Evolutionary conservation across 805 yeast genomes (phyloP).

Genomic region (Metschnikowia borealis): DNA sequence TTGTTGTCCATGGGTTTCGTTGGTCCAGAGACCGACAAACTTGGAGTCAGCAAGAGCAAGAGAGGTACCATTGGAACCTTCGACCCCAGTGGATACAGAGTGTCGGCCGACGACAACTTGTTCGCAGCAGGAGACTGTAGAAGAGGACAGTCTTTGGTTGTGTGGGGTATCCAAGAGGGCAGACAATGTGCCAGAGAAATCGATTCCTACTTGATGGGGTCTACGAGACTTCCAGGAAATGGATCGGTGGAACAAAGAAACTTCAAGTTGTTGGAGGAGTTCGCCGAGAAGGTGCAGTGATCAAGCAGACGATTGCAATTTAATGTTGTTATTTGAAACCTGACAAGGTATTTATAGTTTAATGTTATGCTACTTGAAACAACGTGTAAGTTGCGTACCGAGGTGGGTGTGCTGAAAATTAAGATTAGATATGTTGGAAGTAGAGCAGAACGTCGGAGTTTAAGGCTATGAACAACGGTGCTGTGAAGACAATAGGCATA

Average conservation of each 20-base stretch:
- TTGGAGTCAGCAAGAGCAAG: conserved; percentile 63
- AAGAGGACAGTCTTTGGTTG: conserved; percentile 96
- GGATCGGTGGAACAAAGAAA: conserved; percentile 89
- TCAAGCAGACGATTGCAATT: conserved; percentile 11
- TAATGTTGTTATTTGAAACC: background rate
- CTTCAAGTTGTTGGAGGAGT: conserved; percentile 69
- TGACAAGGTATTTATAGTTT: no score
- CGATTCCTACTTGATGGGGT: conserved; percentile 73
- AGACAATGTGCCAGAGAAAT: conserved; percentile 97
- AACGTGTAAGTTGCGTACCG: no score
- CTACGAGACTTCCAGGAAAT: conserved; percentile 83
- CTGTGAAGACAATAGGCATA: no score
- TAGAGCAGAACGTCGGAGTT: no score
- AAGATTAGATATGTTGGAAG: no score
- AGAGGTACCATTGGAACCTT: conserved; percentile 80
- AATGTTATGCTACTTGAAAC: no score
- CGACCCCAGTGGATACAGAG: conserved; percentile 62
- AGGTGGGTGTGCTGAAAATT: no score
- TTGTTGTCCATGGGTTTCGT: conserved; percentile 95
- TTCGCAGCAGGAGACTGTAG: conserved; percentile 99
- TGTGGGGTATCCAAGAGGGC: conserved; percentile 99
- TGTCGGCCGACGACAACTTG: conserved; percentile 56
- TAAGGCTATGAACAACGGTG: no score
- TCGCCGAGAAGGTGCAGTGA: conserved; percentile 50
- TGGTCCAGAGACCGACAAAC: conserved; percentile 87